Percentiles rank a stretch among this genome's conserved stretches.
Evolutionary conservation across 257 asterid species (phyloP).

Genomic region (Ehretia macrophylla): DNA sequence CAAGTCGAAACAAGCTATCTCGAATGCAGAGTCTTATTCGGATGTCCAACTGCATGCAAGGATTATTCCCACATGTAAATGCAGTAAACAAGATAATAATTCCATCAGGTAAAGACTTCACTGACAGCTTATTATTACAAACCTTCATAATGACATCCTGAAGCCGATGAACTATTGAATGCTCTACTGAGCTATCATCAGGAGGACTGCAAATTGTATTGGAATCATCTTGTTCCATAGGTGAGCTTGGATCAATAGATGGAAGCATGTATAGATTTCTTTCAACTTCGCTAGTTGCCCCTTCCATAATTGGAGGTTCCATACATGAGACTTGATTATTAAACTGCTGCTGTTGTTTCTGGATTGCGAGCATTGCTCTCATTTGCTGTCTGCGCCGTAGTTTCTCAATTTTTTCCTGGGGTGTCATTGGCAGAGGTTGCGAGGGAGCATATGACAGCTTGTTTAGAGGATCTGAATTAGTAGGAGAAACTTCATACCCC

Average conservation of each 20-base stretch:
- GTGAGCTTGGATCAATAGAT: conserved; percentile 45
- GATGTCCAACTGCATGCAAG: conserved; percentile 62
- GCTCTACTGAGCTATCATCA: conserved; percentile 56
- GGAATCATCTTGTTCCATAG: conserved; percentile 52
- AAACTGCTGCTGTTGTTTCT: conserved; percentile 75
- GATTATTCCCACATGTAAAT: conserved; percentile 1
- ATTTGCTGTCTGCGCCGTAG: conserved; percentile 82
- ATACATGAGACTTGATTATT: conserved; percentile 43
- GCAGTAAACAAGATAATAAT: conserved; percentile 4
- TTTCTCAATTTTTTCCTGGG: conserved; percentile 85
- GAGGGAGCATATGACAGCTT: conserved; percentile 22
- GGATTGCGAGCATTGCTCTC: conserved; percentile 89
- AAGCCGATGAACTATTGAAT: conserved; percentile 64
- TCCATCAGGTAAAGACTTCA: conserved; percentile 22
- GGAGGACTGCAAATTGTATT: conserved; percentile 33
- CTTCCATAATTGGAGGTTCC: conserved; percentile 44
- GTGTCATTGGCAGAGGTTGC: conserved; percentile 67
- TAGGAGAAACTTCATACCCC: conserved; percentile 35
- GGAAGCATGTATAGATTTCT: conserved; percentile 37
- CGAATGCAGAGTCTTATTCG: conserved; percentile 62
- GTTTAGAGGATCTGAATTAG: conserved; percentile 34
- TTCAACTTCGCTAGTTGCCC: conserved; percentile 44
- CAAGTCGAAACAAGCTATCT: conserved; percentile 85
- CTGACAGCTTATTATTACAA: conserved; percentile 22
- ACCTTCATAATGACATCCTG: conserved; percentile 72